Percentiles rank a stretch among this genome's conserved stretches.
phyloP scores from a whole-genome alignment of 2,329 filamentous ascomycete genomes.

The Aspergillus candidus region DNA sequence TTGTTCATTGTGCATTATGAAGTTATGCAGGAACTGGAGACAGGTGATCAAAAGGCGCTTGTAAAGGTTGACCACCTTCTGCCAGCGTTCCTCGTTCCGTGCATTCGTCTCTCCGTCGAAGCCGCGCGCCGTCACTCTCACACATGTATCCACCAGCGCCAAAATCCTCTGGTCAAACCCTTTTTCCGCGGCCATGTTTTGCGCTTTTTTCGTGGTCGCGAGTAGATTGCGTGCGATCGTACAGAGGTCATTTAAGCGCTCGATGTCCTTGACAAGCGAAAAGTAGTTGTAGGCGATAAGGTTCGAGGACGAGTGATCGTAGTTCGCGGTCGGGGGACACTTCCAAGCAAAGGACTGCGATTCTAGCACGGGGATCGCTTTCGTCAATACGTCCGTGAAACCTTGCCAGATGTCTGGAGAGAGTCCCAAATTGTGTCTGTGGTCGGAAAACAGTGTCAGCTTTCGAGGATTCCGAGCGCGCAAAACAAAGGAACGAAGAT shows the following conservation, averaged over 20 bases:
- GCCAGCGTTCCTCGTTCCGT: slow-evolving; percentile 59
- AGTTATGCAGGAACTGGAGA: slow-evolving; percentile 61
- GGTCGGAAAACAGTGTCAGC: slow-evolving; percentile 2
- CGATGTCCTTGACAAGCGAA: slow-evolving; percentile 55
- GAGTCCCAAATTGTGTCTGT: slow-evolving; percentile 51
- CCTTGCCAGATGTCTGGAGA: slow-evolving; percentile 55
- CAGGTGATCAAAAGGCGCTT: slow-evolving; percentile 61
- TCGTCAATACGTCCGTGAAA: slow-evolving; percentile 51
- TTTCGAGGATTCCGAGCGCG: not conserved
- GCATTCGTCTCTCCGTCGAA: slow-evolving; percentile 59
- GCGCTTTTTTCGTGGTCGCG: slow-evolving; percentile 54
- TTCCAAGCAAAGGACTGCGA: slow-evolving; percentile 57
- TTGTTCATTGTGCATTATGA: slow-evolving; percentile 60
- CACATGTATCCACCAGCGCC: slow-evolving; percentile 57
- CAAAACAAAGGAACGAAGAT: not conserved
- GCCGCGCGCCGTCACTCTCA: slow-evolving; percentile 57
- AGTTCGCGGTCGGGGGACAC: slow-evolving; percentile 50
- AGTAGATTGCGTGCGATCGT: slow-evolving; percentile 58
- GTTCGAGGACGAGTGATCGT: slow-evolving; percentile 54
- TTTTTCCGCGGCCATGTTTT: slow-evolving; percentile 57
- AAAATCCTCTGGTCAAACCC: slow-evolving; percentile 57
- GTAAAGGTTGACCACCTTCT: slow-evolving; percentile 59
- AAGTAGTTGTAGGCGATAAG: slow-evolving; percentile 57
- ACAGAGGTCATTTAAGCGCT: slow-evolving; percentile 57
- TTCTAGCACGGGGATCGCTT: slow-evolving; percentile 57